Evolutionary conservation across 2,329 filamentous ascomycete species (phyloP).

Genomic region (Pezicula neosporulosa): DNA sequence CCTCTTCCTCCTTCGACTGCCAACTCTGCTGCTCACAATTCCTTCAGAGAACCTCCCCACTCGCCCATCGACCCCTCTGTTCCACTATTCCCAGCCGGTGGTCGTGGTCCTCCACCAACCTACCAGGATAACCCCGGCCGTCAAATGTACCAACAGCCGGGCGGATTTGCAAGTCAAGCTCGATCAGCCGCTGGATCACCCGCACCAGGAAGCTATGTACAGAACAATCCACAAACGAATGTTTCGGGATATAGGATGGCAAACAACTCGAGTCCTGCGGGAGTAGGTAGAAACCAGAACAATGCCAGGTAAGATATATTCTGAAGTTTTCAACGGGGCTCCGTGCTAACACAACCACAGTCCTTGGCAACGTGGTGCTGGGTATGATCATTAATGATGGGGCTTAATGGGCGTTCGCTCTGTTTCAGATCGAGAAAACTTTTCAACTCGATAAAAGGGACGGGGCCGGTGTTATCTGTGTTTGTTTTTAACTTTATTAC

Average conservation of each 20-base stretch:
- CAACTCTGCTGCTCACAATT: slow-evolving; percentile 19
- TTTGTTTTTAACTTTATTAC: slow-evolving; percentile 16
- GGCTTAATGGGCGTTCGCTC: slow-evolving; percentile 24
- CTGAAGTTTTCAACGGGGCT: not conserved
- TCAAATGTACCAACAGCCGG: slow-evolving; percentile 15
- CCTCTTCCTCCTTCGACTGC: slow-evolving; percentile 26
- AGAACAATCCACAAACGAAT: slow-evolving; percentile 29
- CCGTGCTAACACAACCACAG: slow-evolving; percentile 30
- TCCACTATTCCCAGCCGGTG: slow-evolving; percentile 44
- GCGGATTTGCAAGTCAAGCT: slow-evolving; percentile 13
- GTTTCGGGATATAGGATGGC: slow-evolving; percentile 33
- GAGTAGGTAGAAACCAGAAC: slow-evolving; percentile 35
- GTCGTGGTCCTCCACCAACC: slow-evolving; percentile 27
- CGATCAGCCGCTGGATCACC: slow-evolving; percentile 17
- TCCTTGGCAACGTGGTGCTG: slow-evolving; percentile 54
- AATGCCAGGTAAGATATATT: slow-evolving; percentile 41
- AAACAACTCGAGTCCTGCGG: slow-evolving; percentile 37
- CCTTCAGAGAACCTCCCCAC: slow-evolving; percentile 32
- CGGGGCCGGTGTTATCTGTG: slow-evolving; percentile 23
- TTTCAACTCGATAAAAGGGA: slow-evolving; percentile 16
- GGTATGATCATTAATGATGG: slow-evolving; percentile 45
- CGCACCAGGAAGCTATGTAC: slow-evolving; percentile 22
- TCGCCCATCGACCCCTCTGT: slow-evolving; percentile 48
- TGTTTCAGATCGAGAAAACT: slow-evolving; percentile 5
- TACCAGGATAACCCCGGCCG: slow-evolving; percentile 22